Evolutionary conservation across 2,329 filamentous ascomycete genomes (phyloP), one percentile per base, ranked within the genome.

Genomic region (Aureobasidium melanogenum): DNA sequence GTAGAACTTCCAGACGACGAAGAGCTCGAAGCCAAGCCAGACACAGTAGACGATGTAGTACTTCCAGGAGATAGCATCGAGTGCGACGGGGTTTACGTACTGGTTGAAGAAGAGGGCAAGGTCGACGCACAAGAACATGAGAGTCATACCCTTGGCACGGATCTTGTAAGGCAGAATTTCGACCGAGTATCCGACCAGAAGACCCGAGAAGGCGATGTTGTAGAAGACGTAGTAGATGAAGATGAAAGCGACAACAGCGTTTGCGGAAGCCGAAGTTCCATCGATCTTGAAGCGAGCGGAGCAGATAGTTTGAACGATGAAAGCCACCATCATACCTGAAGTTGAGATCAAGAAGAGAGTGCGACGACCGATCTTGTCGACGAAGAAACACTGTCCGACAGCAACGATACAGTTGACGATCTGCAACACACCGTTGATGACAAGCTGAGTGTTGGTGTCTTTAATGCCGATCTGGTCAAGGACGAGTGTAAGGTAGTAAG

Each of bases 401-500:
- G 84, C 83, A 6, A 82, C 78, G 47, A 86, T 77, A 7, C 80
- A 80, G 60, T 83, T 83, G 65, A 84, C 83, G 65, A 85, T 85
- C 69, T 85, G 85, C 66, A 87, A 79, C 59, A 70, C 67, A 46
- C 74, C 74, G 61, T 78, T 78, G 66, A 79, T 76, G 36, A 74
- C 64, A 2, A 75, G 69, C 65, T 77, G 74, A 15, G 69, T 72
- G 61, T 69, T 68, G 44, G 66, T 62, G 59, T 70, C 66, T 32
- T 67, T 73, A 63, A 75, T 70, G 39, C 73, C 73, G 43, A 74
- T 70, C n/a, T 64, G 60, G 46, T 73, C 65, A 48, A 75, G 64
- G 30, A 74, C 70, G 24, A 70, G 52, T 36, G 67, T 69, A 41
- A 74, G 66, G 64, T 74, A 75, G 69, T 75, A 80, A 1, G 74